Base-by-base conservation (phyloP, 1,284 basidiomycete genomes). In the Peniophora sp. region DNA sequence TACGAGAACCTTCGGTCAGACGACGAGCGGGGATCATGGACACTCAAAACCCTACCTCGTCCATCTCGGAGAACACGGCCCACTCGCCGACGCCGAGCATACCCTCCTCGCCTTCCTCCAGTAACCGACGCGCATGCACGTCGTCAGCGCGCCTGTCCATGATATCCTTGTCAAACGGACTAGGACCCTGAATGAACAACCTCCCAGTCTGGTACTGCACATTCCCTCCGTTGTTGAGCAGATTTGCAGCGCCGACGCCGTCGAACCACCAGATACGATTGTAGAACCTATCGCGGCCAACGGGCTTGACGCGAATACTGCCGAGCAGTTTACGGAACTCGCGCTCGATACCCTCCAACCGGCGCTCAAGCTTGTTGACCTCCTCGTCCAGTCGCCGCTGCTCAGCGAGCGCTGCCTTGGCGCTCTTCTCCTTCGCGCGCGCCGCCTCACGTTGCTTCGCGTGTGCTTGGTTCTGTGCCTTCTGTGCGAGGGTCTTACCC, bases 251-350 rank as follows among this genome's bases (percentile, higher is more conserved):
- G 2, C 97, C 96, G 70, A 96, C 81, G 2, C 97, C 96, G 68
- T 99, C 96, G 64, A 98, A 91, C 96, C 96, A 99, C 94, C 95
- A 99, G 55, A 97, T 78, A 32, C 89, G 83, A 66, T 97, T 96
- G 61, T 90, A 86, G 69, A 97, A 99, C 50, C 96, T 78, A 65
- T 99, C 97, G 56, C 81, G 78, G 2, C 97, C 96, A 45, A 99
- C 62, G 1, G 95, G 92, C 59, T 89, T 88, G 43, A 92, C 83
- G 45, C 96, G 79, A 39, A 95, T 79, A 6, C 86, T 83, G 52
- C 89, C 89, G 27, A 92, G 72, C 52, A 91, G 75, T 60, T 92
- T 85, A 53, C 96, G 77, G 70, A 97, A 98, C 58, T 98, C 96
- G 50, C 91, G 83, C 64, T 98, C 95, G 55, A 97, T 89, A 52